phyloP scores from a whole-genome alignment of 2,329 filamentous ascomycete species.

The Arthrobotrys megalospora region DNA sequence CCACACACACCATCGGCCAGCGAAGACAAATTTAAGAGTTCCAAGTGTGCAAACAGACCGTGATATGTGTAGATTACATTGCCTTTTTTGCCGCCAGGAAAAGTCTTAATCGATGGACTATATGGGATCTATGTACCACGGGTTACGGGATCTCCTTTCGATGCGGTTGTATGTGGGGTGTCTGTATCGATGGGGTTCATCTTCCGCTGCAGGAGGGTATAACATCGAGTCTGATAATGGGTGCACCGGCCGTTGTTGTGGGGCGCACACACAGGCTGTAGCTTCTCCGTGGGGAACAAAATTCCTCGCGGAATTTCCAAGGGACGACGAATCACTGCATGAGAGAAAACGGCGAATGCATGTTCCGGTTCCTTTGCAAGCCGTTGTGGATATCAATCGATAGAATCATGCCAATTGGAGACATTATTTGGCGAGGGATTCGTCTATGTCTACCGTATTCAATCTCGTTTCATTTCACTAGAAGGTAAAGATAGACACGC shows the following conservation, averaged over 20 bases:
- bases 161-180: constrained; percentile 28
- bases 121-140: constrained; percentile 18
- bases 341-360: constrained; percentile 25
- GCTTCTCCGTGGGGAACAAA: constrained; percentile 19
- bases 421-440: constrained; percentile 23
- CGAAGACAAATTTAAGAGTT: constrained; percentile 11
- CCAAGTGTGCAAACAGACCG: constrained; percentile 16
- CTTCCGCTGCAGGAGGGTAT: constrained; percentile 35
- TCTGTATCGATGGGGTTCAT: constrained; percentile 29
- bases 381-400: constrained; percentile 28
- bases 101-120: constrained; percentile 15
- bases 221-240: constrained; percentile 5
- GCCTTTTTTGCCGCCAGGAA: constrained; percentile 30
- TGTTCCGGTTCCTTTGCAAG: constrained; percentile 18
- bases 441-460: constrained; percentile 31
- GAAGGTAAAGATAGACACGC: constrained; percentile 1
- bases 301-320: constrained; percentile 17
- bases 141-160: constrained; percentile 26
- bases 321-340: constrained; percentile 28
- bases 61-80: constrained; percentile 22
- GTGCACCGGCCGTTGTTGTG: constrained; percentile 31
- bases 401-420: constrained; percentile 29
- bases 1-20: constrained; percentile 27
- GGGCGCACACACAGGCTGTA: constrained; percentile 14
- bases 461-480: constrained; percentile 15